Evolutionary conservation across 805 yeast genomes (phyloP).

Genomic region (Priceomyces carsonii): DNA sequence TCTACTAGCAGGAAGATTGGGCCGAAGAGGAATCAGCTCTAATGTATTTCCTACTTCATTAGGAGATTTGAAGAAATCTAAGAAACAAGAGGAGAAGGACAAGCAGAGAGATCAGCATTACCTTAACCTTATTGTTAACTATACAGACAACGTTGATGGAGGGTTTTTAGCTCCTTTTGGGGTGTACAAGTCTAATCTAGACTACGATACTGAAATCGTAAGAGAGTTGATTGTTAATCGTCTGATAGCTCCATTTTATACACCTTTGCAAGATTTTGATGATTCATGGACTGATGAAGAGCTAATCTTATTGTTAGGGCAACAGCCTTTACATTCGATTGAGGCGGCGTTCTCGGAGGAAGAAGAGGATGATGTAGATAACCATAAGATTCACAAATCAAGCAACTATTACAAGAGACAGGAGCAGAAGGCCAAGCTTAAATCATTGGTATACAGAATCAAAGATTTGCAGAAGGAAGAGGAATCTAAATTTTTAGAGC

Average conservation of each 20-base stretch:
- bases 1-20: conserved; percentile 7
- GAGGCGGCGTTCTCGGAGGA: conserved; percentile 51
- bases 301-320: conserved; percentile 49
- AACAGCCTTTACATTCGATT: conserved; percentile 57
- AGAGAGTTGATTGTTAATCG: conserved; percentile 67
- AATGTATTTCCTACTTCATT: conserved; percentile 12
- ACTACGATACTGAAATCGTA: conserved; percentile 75
- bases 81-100: conserved; percentile 55
- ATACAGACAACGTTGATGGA: conserved; percentile 82
- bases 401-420: conserved; percentile 46
- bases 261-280: conserved; percentile 82
- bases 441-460: conserved; percentile 31
- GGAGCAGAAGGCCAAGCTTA: conserved; percentile 49
- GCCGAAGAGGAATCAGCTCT: conserved; percentile 23
- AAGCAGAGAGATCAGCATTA: conserved; percentile 54
- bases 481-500: conserved; percentile 34
- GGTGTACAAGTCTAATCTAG: conserved; percentile 74
- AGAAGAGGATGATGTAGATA: conserved; percentile 58
- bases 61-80: conserved; percentile 20
- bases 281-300: conserved; percentile 71
- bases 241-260: conserved; percentile 83
- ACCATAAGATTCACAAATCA: conserved; percentile 57
- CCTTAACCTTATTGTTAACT: conserved; percentile 56
- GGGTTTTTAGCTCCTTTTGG: conserved; percentile 93
- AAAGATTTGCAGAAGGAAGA: conserved; percentile 34